These are phyloP conservation scores for Hypoxylon fuscum DNA, from an alignment of 495 filamentous ascomycete species.

Conservation along the genomic window DNA sequence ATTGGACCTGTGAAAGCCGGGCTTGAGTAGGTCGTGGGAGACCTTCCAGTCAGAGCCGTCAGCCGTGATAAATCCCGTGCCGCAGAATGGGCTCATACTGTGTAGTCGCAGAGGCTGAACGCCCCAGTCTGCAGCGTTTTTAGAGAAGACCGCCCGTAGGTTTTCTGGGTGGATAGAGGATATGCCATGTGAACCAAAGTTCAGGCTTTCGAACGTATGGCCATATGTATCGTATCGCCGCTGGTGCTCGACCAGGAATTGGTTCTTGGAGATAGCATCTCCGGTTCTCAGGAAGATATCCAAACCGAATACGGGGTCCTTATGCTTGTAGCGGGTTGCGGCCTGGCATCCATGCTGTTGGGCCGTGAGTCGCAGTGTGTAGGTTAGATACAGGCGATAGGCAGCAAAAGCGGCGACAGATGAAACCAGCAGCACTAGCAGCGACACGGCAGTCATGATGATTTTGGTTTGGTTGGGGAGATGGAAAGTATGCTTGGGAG, in stretches of 20 bases:
- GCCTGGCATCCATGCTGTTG: constrained; percentile 42
- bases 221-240: constrained; percentile 37
- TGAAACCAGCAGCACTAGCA: constrained; percentile 25
- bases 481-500: constrained; percentile 7
- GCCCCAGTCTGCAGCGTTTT: constrained; percentile 35
- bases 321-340: constrained; percentile 41
- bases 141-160: constrained; percentile 34
- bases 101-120: constrained; percentile 31
- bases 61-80: constrained; percentile 52
- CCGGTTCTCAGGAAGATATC: constrained; percentile 41
- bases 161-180: constrained; percentile 33
- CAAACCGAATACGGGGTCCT: constrained; percentile 44
- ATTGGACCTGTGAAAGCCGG: constrained; percentile 46
- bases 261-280: constrained; percentile 36
- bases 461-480: constrained; percentile 21
- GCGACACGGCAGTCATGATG: constrained; percentile 32
- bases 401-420: constrained; percentile 27
- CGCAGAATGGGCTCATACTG: constrained; percentile 42
- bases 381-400: constrained; percentile 32
- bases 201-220: constrained; percentile 34
- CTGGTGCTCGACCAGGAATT: constrained; percentile 33
- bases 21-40: constrained; percentile 52
- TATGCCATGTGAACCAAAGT: constrained; percentile 29
- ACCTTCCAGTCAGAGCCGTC: constrained; percentile 53
- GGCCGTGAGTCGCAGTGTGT: constrained; percentile 26